Base-by-base conservation (phyloP, 2,329 filamentous ascomycete species). In the Ceratocystiopsis sp. region DNA sequence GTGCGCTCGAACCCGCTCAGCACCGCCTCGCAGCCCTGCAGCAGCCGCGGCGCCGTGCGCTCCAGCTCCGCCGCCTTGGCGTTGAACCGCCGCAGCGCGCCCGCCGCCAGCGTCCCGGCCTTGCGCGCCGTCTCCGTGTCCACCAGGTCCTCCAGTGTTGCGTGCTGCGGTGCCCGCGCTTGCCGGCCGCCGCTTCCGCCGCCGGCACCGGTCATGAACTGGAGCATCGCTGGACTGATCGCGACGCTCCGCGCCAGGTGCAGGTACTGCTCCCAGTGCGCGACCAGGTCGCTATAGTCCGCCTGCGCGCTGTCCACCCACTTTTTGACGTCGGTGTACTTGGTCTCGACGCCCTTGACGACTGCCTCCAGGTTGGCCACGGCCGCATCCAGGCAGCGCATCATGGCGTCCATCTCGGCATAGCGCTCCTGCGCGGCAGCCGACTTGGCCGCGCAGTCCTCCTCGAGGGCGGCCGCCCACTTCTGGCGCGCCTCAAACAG, bases 281-380 rank as follows among this genome's bases (percentile, higher is more conserved):
- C 65, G 12, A 78, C 66, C 43, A 84, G 66, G 42, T 65, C 66
- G 34, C 73, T 67, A 48, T 85, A 80, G 45, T 86, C 81, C 38
- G 73, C 68, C 48, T 83, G 66, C 10, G 81, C 68, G 12, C 75
- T 74, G 15, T 71, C 68, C 12, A 77, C 71, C 81, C 82, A 87
- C 50, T 73, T 72, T 59, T 77, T 78, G 25, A 82, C 61, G 45
- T 82, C 77, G n/a, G 65, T 62, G 53, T 80, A 79, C 55, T 82
- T 85, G 46, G 77, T 72, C 53, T 86, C 78, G 48, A 85, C 68
- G 37, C 69, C 71, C 50, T 75, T 78, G 43, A 87, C 71, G 55
- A 84, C 83, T 16, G 76, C 72, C 53, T 86, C 78, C 44, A 89
- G 70, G 53, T 95, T 98, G 49, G 80, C 78, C 18, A 94, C 77